phyloP scores from a whole-genome alignment of 2,329 filamentous ascomycete genomes.

The Chaetomiaceae sp. region DNA sequence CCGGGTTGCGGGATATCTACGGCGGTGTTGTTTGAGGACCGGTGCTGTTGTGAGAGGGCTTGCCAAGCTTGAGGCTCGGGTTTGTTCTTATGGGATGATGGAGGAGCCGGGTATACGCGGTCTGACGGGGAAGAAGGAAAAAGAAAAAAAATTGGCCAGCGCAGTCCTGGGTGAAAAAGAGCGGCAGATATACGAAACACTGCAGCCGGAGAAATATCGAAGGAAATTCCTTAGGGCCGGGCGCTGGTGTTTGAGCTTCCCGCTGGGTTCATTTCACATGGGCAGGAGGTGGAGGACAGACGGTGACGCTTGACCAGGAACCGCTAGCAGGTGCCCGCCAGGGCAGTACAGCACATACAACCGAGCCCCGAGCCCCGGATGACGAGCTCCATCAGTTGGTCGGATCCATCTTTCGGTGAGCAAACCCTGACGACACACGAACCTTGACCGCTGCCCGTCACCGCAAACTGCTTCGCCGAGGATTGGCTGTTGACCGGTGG shows the following conservation, averaged over 20 bases:
- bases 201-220: not conserved
- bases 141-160: not conserved
- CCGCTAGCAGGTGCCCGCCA: slow-evolving; percentile 8
- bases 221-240: not conserved
- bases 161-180: not conserved
- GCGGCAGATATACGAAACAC: not conserved
- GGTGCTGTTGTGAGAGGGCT: not conserved
- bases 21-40: not conserved
- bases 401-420: slow-evolving; percentile 15
- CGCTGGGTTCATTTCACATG: slow-evolving; percentile 6
- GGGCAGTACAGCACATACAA: no score
- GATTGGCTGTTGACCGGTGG: slow-evolving; percentile 20
- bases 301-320: slow-evolving; percentile 12
- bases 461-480: slow-evolving; percentile 13
- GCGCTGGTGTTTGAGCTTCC: not conserved
- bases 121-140: no score
- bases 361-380: slow-evolving; percentile 16
- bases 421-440: slow-evolving; percentile 15
- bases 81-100: no score
- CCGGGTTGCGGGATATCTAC: no score
- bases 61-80: not conserved
- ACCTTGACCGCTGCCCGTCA: slow-evolving; percentile 17
- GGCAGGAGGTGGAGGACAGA: not conserved
- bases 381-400: slow-evolving; percentile 17
- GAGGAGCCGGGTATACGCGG: no score